These are phyloP conservation scores for Penicillium argentinense DNA, from an alignment of 495 filamentous ascomycete genomes.

Conservation along the genomic window DNA sequence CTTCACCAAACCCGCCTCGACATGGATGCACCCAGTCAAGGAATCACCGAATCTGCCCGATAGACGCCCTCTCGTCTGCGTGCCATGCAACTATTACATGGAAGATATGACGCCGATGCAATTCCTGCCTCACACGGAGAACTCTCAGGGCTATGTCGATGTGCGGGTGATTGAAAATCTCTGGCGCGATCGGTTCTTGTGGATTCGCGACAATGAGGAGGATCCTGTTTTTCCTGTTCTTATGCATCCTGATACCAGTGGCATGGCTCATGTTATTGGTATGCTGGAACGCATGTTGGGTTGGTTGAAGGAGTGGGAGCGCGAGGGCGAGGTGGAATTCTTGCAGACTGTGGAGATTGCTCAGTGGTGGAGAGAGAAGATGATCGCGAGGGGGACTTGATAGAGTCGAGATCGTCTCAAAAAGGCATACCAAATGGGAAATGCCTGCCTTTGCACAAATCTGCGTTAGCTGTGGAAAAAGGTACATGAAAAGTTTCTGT, in stretches of 20 bases:
- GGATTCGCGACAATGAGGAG: constrained; percentile 39
- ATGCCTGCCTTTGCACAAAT: no score
- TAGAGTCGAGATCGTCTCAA: background rate
- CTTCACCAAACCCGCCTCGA: constrained; percentile 44
- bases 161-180: constrained; percentile 51
- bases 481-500: no score
- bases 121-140: constrained; percentile 48
- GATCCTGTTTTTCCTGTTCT: constrained; percentile 49
- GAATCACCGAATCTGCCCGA: constrained; percentile 20
- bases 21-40: constrained; percentile 60
- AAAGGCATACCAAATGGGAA: no score
- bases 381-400: background rate
- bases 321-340: constrained; percentile 48
- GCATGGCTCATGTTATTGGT: constrained; percentile 61
- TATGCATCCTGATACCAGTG: constrained; percentile 61
- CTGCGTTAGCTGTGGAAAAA: no score
- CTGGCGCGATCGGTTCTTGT: constrained; percentile 54
- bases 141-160: constrained; percentile 55
- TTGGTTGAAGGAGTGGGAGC: constrained; percentile 50
- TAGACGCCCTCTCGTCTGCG: constrained; percentile 44
- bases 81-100: constrained; percentile 57
- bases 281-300: constrained; percentile 57
- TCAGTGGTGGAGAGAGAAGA: constrained; percentile 22
- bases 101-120: constrained; percentile 60
- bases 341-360: constrained; percentile 28